Percentiles rank a stretch among this genome's conserved stretches.
phyloP scores from a whole-genome alignment of 2,329 filamentous ascomycete species.

The Trichoderma citrinoviride region DNA sequence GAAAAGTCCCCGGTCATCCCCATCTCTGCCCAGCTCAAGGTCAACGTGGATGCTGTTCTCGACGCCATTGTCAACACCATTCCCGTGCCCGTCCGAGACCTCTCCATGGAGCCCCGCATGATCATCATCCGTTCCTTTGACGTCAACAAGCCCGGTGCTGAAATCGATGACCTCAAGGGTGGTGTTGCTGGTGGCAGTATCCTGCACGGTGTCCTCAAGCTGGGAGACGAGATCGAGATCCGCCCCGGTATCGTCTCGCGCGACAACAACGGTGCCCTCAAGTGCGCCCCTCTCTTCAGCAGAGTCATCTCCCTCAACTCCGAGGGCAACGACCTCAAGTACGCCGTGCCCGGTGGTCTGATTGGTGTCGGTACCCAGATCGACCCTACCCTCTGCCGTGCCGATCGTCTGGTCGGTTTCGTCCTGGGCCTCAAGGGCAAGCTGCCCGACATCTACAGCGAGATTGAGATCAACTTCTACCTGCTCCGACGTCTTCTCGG shows the following conservation, averaged over 20 bases:
- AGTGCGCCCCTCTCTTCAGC: conserved; percentile 96
- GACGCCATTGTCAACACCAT: conserved; percentile 95
- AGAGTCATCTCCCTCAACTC: conserved; percentile 93
- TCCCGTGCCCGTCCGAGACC: conserved; percentile 86
- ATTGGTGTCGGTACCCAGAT: conserved; percentile 98
- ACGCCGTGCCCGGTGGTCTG: conserved; percentile 93
- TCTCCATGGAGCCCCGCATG: conserved; percentile 91
- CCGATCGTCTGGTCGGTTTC: conserved; percentile 97
- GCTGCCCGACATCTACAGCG: conserved; percentile 94
- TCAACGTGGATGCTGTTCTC: conserved; percentile 98
- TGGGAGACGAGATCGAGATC: conserved; percentile 98
- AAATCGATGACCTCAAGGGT: conserved; percentile 97
- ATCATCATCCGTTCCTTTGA: conserved; percentile 99
- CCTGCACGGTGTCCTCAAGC: conserved; percentile 91
- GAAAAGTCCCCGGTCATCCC: conserved; percentile 94
- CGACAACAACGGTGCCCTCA: conserved; percentile 87
- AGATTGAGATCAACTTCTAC: conserved; percentile 99
- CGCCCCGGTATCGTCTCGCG: conserved; percentile 97
- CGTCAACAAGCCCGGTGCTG: conserved; percentile 98
- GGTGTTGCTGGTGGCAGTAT: conserved; percentile 98
- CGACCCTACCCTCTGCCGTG: conserved; percentile 96
- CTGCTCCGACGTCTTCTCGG: conserved; percentile 88
- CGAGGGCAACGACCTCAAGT: conserved; percentile 97
- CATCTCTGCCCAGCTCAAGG: conserved; percentile 96
- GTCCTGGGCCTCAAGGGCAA: conserved; percentile 92